These are phyloP conservation scores for Hortiboletus campestris DNA, from an alignment of 768 basidiomycete genomes.

Conservation along the genomic window DNA sequence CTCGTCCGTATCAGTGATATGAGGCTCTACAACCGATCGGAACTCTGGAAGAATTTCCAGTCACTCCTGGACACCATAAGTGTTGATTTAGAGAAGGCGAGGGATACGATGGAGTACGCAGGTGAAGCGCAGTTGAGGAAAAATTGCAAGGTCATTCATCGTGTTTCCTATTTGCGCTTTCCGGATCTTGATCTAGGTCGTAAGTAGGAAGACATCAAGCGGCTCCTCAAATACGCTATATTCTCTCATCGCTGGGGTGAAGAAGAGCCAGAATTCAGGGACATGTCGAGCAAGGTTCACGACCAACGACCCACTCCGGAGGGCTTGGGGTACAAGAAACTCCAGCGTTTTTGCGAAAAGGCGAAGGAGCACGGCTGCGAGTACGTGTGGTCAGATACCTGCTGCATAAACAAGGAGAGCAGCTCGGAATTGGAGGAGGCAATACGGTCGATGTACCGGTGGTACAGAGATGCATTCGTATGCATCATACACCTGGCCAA, in stretches of 20 bases:
- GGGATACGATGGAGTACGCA: background rate
- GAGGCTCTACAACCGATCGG: slow-evolving; percentile 4
- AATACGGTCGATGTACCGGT: slow-evolving; percentile 13
- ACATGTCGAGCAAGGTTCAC: slow-evolving; percentile 8
- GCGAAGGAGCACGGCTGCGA: slow-evolving; percentile 12
- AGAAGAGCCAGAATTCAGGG: slow-evolving; percentile 14
- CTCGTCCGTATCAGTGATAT: slow-evolving; percentile 15
- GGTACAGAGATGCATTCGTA: slow-evolving; percentile 12
- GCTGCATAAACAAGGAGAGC: slow-evolving; percentile 15
- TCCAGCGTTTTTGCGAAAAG: slow-evolving; percentile 13
- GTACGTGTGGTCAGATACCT: slow-evolving; percentile 25
- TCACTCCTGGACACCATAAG: background rate
- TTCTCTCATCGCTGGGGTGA: slow-evolving; percentile 20
- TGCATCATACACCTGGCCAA: slow-evolving; percentile 13
- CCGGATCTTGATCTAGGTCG: background rate
- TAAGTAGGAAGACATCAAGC: slow-evolving; percentile 3
- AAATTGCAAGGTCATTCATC: background rate
- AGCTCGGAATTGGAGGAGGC: slow-evolving; percentile 14
- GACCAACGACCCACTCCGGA: background rate
- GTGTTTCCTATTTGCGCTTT: background rate
- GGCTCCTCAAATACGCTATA: slow-evolving; percentile 12
- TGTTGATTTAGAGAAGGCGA: background rate
- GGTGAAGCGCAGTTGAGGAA: background rate
- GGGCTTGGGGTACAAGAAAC: slow-evolving; percentile 11
- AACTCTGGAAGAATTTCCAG: slow-evolving; percentile 6